Percentiles rank a stretch among this genome's conserved stretches.
These are phyloP conservation scores for Hippophae gyantsensis DNA, from an alignment of 306 rosid genomes.

Conservation along the genomic window DNA sequence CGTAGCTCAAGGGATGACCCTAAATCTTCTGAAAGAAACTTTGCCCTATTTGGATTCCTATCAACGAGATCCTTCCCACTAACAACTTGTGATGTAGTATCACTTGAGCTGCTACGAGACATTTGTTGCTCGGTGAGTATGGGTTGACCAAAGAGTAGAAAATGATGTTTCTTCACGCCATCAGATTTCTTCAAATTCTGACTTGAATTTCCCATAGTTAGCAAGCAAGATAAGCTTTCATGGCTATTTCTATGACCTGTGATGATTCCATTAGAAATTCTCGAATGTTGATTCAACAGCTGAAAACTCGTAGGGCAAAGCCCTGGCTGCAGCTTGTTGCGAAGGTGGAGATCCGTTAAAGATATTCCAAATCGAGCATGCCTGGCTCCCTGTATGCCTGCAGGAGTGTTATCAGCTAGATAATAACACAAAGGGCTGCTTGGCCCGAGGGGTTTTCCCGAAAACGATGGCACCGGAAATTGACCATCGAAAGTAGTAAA, in stretches of 20 bases:
- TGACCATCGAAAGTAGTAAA: slow-evolving; percentile 51
- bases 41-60: slow-evolving; percentile 31
- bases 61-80: slow-evolving; percentile 20
- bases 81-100: slow-evolving; percentile 27
- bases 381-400: slow-evolving; percentile 99
- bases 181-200: slow-evolving; percentile 62
- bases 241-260: slow-evolving; percentile 34
- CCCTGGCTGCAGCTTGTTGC: slow-evolving; percentile 61
- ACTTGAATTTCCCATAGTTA: slow-evolving; percentile 54
- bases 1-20: slow-evolving; percentile 29
- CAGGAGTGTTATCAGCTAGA: slow-evolving; percentile 74
- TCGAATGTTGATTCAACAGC: slow-evolving; percentile 32
- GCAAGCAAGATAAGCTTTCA: slow-evolving; percentile 55
- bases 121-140: slow-evolving; percentile 91
- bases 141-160: slow-evolving; percentile 92
- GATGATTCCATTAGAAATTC: slow-evolving; percentile 34
- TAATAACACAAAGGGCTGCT: slow-evolving; percentile 66
- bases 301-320: slow-evolving; percentile 47
- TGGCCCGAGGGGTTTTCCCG: slow-evolving; percentile 75
- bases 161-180: slow-evolving; percentile 59
- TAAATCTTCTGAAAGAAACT: slow-evolving; percentile 34
- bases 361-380: slow-evolving; percentile 95
- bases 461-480: slow-evolving; percentile 48
- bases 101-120: slow-evolving; percentile 36
- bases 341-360: slow-evolving; percentile 66